Percentiles rank a stretch among this genome's conserved stretches.
Conservation (phyloP, 2,329 filamentous ascomycete genomes). For the Emericellopsis atlantica region DNA sequence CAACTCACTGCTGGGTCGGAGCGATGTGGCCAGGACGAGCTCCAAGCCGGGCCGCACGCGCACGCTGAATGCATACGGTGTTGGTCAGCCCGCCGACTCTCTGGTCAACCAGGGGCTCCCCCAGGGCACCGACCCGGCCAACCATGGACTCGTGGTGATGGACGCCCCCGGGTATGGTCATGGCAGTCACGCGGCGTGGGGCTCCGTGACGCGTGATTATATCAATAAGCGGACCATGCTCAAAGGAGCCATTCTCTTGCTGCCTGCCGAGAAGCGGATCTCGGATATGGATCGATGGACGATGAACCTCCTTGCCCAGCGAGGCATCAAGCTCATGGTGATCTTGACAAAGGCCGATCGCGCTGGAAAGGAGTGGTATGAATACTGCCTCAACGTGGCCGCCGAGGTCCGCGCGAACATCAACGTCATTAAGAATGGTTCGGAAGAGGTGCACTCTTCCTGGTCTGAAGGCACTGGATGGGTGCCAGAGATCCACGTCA, state of each 20-base stretch:
- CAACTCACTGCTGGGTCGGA: constrained; percentile 57
- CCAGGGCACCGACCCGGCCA: constrained; percentile 25
- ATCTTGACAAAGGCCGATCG: constrained; percentile 48
- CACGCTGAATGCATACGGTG: constrained; percentile 42
- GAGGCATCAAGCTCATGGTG: constrained; percentile 30
- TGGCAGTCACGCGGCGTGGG: constrained; percentile 35
- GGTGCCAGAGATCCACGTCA: constrained; percentile 18
- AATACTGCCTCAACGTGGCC: constrained; percentile 13
- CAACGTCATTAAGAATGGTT: constrained; percentile 11
- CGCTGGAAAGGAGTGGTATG: constrained; percentile 14
- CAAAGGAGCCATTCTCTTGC: constrained; percentile 37
- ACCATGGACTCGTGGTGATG: constrained; percentile 33
- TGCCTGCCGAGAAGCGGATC: constrained; percentile 39
- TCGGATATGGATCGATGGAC: constrained; percentile 34
- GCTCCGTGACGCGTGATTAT: constrained; percentile 37
- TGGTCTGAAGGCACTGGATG: constrained; percentile 16
- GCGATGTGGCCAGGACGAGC: constrained; percentile 33
- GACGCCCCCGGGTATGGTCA: constrained; percentile 40
- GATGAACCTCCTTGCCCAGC: constrained; percentile 30
- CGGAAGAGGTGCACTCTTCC: constrained; percentile 6
- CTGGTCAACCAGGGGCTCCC: constrained; percentile 3
- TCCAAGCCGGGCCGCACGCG: constrained; percentile 37
- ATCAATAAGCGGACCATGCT: constrained; percentile 31
- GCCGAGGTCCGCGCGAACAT: constrained; percentile 14
- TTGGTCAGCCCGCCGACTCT: constrained; percentile 27